phyloP scores from a whole-genome alignment of 2,329 filamentous ascomycete genomes.

The Trichophyton mentagrophytes region DNA sequence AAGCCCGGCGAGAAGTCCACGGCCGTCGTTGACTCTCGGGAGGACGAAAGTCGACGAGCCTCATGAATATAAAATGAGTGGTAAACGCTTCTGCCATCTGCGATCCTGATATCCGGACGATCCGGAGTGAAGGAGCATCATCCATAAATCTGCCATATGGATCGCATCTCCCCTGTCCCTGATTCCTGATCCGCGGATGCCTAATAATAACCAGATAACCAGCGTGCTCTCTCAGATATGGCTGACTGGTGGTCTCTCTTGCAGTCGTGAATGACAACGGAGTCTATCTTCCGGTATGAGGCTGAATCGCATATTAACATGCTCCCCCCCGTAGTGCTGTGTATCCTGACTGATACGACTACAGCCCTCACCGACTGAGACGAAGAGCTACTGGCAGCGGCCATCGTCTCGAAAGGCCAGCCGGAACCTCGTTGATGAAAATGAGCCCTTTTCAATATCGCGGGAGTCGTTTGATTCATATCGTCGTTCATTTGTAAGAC shows the following conservation, averaged over 20 bases:
- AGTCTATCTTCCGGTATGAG: conserved; percentile 75
- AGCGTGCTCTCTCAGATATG: neutral
- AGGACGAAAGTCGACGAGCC: conserved; percentile 53
- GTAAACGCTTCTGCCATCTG: conserved; percentile 37
- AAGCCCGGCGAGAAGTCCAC: conserved; percentile 36
- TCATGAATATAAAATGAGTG: conserved; percentile 68
- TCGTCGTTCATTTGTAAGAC: conserved; percentile 77
- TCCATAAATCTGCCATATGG: neutral
- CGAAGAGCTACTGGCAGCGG: conserved; percentile 62
- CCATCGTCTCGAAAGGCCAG: conserved; percentile 40
- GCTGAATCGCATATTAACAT: conserved; percentile 10
- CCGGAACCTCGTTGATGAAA: conserved; percentile 58
- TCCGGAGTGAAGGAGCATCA: neutral
- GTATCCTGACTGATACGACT: conserved; percentile 6
- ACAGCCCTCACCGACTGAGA: conserved; percentile 78
- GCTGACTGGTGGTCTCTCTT: conserved; percentile 19
- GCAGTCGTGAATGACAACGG: conserved; percentile 91
- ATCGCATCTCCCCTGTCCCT: neutral
- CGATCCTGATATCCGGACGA: neutral
- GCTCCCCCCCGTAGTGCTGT: neutral
- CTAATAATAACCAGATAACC: neutral
- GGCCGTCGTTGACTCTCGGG: conserved; percentile 44
- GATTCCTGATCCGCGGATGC: neutral
- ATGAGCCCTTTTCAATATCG: conserved; percentile 89
- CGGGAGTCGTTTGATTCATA: conserved; percentile 96